phyloP scores from a whole-genome alignment of 768 basidiomycete species.

The Mycena polygramma region DNA sequence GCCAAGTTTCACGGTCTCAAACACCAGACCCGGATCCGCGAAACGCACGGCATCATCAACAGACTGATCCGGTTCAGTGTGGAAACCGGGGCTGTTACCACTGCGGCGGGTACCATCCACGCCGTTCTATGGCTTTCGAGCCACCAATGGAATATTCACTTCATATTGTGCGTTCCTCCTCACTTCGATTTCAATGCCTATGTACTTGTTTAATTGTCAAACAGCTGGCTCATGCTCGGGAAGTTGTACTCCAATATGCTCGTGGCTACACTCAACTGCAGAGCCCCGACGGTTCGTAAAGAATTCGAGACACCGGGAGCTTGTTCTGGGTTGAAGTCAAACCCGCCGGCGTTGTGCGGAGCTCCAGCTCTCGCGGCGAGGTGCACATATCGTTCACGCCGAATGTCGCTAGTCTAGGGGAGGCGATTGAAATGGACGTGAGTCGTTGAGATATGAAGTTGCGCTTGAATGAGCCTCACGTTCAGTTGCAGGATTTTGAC shows the following conservation, averaged over 20 bases:
- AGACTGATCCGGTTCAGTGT: conserved; percentile 33
- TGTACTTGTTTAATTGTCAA: conserved; percentile 33
- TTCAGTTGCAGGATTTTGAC: too few species aligned
- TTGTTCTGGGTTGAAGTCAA: too few species aligned
- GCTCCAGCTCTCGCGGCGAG: too few species aligned
- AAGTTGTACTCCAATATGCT: conserved; percentile 24
- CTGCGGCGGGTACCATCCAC: conserved; percentile 31
- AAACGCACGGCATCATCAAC: conserved; percentile 46
- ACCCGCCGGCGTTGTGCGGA: too few species aligned
- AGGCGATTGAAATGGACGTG: too few species aligned
- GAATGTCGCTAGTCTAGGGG: too few species aligned
- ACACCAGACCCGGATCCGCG: neutral
- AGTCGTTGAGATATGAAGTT: too few species aligned
- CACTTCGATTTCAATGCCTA: neutral
- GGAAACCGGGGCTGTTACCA: conserved; percentile 37
- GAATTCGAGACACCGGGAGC: too few species aligned
- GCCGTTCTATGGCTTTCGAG: conserved; percentile 31
- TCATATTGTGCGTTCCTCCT: conserved; percentile 28
- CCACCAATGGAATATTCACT: conserved; percentile 35
- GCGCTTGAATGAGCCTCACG: too few species aligned
- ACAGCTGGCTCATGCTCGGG: conserved; percentile 12
- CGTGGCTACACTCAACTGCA: conserved; percentile 32
- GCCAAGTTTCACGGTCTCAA: conserved; percentile 36
- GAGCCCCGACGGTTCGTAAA: neutral
- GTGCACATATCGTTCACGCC: too few species aligned